These are phyloP conservation scores for Termitomyces sp. DNA, from an alignment of 768 basidiomycete genomes.

Conservation along the genomic window DNA sequence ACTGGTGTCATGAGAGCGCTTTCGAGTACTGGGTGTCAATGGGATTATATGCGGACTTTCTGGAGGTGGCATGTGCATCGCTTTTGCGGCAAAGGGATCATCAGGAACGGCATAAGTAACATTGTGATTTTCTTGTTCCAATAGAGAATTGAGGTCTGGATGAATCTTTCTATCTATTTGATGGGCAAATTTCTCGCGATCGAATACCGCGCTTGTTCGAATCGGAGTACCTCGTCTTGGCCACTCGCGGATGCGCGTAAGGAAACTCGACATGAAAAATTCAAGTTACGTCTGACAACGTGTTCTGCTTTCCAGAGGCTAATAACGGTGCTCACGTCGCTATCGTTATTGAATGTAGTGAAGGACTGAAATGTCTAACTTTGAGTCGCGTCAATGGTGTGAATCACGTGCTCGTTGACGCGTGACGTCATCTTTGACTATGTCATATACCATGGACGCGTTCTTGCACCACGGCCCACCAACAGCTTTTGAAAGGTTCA, in stretches of 20 bases:
- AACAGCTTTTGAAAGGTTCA: background rate
- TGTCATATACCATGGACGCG: background rate
- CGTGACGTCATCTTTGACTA: conserved; percentile 3
- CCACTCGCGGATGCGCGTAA: conserved; percentile 5
- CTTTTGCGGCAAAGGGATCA: background rate
- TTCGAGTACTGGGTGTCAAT: conserved; percentile 11
- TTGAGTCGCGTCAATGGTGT: background rate
- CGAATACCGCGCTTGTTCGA: background rate
- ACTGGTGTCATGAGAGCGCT: conserved; percentile 4
- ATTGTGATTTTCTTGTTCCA: conserved; percentile 15
- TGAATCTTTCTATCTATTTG: conserved; percentile 28
- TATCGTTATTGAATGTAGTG: background rate
- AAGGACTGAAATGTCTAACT: background rate
- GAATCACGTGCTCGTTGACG: background rate
- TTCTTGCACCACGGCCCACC: background rate
- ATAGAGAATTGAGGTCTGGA: conserved; percentile 28
- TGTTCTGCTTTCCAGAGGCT: too few species aligned
- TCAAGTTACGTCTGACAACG: background rate
- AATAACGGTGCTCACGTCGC: background rate
- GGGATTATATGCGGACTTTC: conserved; percentile 4
- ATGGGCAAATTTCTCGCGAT: background rate
- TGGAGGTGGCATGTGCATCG: background rate
- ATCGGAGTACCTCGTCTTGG: background rate
- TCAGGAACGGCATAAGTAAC: background rate
- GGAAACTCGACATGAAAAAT: conserved; percentile 5